Conservation (phyloP, 1,284 basidiomycete genomes). For the Thecaphora thlaspeos region DNA sequence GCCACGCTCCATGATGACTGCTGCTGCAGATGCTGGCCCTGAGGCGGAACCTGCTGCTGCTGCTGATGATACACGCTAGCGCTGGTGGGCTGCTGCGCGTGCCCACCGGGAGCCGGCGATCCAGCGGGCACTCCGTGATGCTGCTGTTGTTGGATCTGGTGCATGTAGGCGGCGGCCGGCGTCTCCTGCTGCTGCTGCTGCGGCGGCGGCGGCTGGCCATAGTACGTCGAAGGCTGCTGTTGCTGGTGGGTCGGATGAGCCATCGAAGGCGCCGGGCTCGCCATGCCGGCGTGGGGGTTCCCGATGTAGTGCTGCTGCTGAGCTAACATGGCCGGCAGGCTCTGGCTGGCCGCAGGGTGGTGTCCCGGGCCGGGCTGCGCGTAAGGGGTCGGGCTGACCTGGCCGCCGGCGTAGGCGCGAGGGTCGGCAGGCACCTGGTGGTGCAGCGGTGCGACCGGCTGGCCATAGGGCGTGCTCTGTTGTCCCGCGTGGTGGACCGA, state of each 20-base stretch:
- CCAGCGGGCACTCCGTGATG: conserved; percentile 4
- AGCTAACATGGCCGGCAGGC: conserved; percentile 25
- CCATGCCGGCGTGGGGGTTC: conserved; percentile 9
- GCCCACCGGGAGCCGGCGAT: conserved; percentile 34
- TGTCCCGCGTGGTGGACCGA: background rate
- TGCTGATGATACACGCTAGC: conserved; percentile 17
- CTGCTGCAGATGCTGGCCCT: conserved; percentile 1
- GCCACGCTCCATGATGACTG: conserved; percentile 1
- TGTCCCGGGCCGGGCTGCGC: conserved; percentile 9
- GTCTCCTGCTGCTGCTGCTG: conserved; percentile 48
- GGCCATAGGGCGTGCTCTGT: background rate
- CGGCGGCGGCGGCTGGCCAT: conserved; percentile 37
- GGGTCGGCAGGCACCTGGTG: background rate
- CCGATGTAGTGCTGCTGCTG: conserved; percentile 13
- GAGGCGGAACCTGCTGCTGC: conserved; percentile 9
- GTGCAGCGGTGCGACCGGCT: background rate
- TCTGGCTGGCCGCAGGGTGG: conserved; percentile 20
- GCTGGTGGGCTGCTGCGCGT: conserved; percentile 16
- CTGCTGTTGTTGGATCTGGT: conserved; percentile 55
- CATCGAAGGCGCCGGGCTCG: conserved; percentile 41
- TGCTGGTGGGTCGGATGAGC: conserved; percentile 45
- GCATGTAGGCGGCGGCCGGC: conserved; percentile 52
- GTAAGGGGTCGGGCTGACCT: conserved; percentile 11
- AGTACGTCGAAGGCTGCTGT: conserved; percentile 35
- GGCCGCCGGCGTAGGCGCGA: conserved; percentile 13